phyloP scores from a whole-genome alignment of 78 protist genomes.

The Andalucia godoyi region DNA sequence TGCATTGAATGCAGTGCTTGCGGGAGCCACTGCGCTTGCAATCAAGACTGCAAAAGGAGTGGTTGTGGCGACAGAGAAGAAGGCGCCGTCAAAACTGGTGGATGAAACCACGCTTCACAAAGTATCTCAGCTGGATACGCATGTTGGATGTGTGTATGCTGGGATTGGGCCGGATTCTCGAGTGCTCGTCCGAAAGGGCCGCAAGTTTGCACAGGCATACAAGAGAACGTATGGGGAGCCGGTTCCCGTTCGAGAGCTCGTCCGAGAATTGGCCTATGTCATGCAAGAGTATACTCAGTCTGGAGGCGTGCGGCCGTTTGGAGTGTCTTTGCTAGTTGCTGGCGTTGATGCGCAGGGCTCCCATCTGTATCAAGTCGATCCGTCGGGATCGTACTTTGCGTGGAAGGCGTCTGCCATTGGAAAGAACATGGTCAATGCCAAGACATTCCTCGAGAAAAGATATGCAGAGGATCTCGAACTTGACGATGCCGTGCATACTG shows the following conservation, averaged over 20 bases:
- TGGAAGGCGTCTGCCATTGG: slow-evolving; percentile 99
- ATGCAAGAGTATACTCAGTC: slow-evolving; percentile 99
- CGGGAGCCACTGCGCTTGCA: slow-evolving; percentile 90
- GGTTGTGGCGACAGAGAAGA: slow-evolving; percentile 96
- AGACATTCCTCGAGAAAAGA: slow-evolving; percentile 94
- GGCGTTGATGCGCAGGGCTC: slow-evolving; percentile 84
- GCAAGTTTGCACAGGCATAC: slow-evolving; percentile 86
- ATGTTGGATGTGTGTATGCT: slow-evolving; percentile 81
- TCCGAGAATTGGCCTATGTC: slow-evolving; percentile 86
- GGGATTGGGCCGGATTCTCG: slow-evolving; percentile 95
- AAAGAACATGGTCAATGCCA: slow-evolving; percentile 76
- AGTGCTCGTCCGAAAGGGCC: slow-evolving; percentile 72
- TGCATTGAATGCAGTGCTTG: slow-evolving; percentile 86
- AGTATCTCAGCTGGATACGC: slow-evolving; percentile 32
- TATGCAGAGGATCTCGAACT: slow-evolving; percentile 85
- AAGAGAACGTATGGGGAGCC: slow-evolving; percentile 54
- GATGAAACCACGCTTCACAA: slow-evolving; percentile 76
- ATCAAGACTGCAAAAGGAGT: slow-evolving; percentile 95
- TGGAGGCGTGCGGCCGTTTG: slow-evolving; percentile 98
- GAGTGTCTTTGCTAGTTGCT: slow-evolving; percentile 90
- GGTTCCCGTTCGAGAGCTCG: slow-evolving; percentile 71
- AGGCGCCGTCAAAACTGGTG: slow-evolving; percentile 61
- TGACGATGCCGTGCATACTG: slow-evolving; percentile 96
- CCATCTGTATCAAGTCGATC: slow-evolving; percentile 92
- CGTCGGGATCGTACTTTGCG: slow-evolving; percentile 92